Evolutionary conservation across 164 flowering plant species (phyloP).

Genomic region (Euptelea pleiosperma): DNA sequence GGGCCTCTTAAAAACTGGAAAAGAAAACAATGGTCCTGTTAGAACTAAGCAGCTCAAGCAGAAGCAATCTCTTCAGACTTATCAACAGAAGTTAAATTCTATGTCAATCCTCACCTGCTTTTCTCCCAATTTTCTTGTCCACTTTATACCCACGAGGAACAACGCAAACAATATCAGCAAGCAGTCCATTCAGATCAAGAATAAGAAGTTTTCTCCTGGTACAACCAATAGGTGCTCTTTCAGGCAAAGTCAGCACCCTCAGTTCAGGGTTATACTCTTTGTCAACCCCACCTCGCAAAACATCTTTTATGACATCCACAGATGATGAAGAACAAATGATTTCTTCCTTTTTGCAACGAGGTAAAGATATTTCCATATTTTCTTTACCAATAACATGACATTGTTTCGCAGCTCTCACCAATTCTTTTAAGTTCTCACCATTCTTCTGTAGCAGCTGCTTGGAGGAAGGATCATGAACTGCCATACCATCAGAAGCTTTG

Average conservation of each 20-base stretch:
- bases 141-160: conserved; percentile 37
- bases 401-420: background rate
- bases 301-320: background rate
- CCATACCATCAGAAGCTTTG: background rate
- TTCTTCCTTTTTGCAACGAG: conserved; percentile 7
- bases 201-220: conserved; percentile 53
- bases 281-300: background rate
- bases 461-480: background rate
- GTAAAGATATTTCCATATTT: background rate
- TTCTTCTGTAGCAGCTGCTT: conserved; percentile 7
- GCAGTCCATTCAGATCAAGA: conserved; percentile 78
- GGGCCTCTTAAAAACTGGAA: conserved; percentile 74
- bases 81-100: background rate
- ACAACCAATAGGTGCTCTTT: too few species aligned
- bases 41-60: background rate
- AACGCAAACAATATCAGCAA: conserved; percentile 51
- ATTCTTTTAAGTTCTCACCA: background rate
- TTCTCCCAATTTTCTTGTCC: conserved; percentile 35
- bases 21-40: background rate
- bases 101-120: conserved; percentile 41
- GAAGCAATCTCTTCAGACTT: background rate
- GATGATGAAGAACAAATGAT: background rate
- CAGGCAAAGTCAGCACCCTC: too few species aligned
- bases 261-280: too few species aligned
- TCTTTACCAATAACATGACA: background rate